A percentile compares a stretch with the other conserved stretches of the same genome.
These are phyloP conservation scores for Lactuca sativa DNA, from an alignment of 129 eudicot genomes.

Conservation along the genomic window DNA sequence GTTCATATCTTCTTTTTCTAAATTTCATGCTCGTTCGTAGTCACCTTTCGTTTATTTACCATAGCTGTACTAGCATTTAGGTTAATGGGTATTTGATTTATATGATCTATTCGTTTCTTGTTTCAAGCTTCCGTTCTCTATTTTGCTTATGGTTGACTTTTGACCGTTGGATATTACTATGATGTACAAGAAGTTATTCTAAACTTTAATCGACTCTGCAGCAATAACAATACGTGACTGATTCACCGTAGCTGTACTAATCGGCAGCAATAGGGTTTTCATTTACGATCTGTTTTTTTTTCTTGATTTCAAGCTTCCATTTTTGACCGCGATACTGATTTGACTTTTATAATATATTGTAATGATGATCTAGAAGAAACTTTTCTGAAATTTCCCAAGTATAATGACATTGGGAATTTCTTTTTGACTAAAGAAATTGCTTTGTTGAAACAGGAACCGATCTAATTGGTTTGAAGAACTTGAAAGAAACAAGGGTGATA, in stretches of 20 bases:
- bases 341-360: slow-evolving; percentile 25
- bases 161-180: slow-evolving; percentile 5
- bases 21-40: slow-evolving; percentile 3
- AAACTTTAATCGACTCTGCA: slow-evolving; percentile 5
- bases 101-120: slow-evolving; percentile 26
- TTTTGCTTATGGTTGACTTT: slow-evolving; percentile 29
- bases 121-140: slow-evolving; percentile 17
- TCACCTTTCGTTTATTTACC: slow-evolving; percentile 17
- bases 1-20: slow-evolving; percentile 8
- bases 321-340: slow-evolving; percentile 18
- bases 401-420: not conserved
- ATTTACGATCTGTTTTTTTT: slow-evolving; percentile 30
- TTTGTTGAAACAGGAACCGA: slow-evolving; percentile 39
- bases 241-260: not conserved
- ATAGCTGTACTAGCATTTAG: not conserved
- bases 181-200: slow-evolving; percentile 13
- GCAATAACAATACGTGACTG: not conserved
- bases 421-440: slow-evolving; percentile 22
- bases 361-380: slow-evolving; percentile 18
- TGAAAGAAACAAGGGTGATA: not conserved
- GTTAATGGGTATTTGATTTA: slow-evolving; percentile 12
- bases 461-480: slow-evolving; percentile 22
- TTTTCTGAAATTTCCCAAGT: not conserved
- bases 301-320: slow-evolving; percentile 34
- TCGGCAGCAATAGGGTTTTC: not conserved